A percentile compares a stretch with the other conserved stretches of the same genome.
These are phyloP conservation scores for Trichosanthes cucumerina DNA, from an alignment of 306 rosid species.

Conservation along the genomic window DNA sequence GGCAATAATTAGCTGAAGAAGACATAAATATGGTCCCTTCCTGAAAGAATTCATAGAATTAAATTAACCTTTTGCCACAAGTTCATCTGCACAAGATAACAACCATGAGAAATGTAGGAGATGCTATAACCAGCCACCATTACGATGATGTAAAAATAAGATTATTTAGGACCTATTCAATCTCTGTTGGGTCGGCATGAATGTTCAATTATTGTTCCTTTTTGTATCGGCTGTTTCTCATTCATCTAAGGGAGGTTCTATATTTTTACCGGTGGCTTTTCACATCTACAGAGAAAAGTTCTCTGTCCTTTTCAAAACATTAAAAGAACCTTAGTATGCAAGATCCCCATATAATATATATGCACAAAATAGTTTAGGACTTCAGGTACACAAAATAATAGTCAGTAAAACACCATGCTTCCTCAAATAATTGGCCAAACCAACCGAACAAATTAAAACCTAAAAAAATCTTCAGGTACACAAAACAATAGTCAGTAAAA, in stretches of 20 bases:
- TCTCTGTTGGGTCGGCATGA: not conserved
- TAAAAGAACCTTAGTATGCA: not conserved
- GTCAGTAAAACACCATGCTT: not conserved
- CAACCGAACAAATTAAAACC: conserved; percentile 8
- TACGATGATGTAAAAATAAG: not conserved
- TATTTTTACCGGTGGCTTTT: not conserved
- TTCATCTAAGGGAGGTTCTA: not conserved
- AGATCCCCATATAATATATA: not conserved
- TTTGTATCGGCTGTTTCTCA: not conserved
- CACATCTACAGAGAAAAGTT: not conserved
- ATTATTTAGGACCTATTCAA: not conserved
- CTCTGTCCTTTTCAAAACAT: not conserved
- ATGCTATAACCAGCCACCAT: not conserved
- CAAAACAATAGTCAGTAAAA: not conserved
- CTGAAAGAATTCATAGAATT: not conserved
- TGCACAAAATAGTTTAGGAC: not conserved
- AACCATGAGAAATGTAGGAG: not conserved
- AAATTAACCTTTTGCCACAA: not conserved
- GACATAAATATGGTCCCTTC: not conserved
- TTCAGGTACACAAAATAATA: not conserved
- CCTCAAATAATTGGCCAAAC: not conserved
- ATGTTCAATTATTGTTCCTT: not conserved
- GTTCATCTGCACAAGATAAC: not conserved
- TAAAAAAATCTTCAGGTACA: not conserved
- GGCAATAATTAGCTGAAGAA: not conserved